Conservation (phyloP, 495 filamentous ascomycete genomes). For the Neurospora sublineolata region DNA sequence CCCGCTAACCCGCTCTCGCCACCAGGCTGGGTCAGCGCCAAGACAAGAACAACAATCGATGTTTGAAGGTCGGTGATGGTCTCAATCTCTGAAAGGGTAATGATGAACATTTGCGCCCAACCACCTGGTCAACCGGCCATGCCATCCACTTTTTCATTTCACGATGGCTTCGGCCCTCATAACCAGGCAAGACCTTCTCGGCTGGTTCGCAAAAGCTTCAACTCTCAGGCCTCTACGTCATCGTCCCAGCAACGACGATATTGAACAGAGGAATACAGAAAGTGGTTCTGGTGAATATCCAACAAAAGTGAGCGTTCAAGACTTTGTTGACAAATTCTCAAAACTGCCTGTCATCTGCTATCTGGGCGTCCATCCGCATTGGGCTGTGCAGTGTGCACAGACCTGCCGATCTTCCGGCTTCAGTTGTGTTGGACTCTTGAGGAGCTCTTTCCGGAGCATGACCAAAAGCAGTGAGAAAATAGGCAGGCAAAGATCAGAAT, state of each 20-base stretch:
- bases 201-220: not conserved
- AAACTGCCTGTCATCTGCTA: not conserved
- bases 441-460: not conserved
- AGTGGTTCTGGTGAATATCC: not conserved
- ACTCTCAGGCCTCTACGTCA: not conserved
- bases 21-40: not conserved
- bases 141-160: not conserved
- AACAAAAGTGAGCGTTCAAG: not conserved
- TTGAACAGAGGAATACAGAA: not conserved
- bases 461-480: not conserved
- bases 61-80: not conserved
- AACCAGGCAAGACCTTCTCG: not conserved
- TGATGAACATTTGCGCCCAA: not conserved
- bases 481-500: not conserved
- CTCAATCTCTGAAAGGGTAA: not conserved
- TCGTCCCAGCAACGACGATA: not conserved
- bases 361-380: not conserved
- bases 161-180: not conserved
- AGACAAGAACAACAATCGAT: not conserved
- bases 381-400: not conserved
- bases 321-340: not conserved
- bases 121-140: not conserved
- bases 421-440: not conserved
- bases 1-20: not conserved
- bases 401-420: not conserved